Evolutionary conservation across 768 basidiomycete genomes (phyloP).

Genomic region (Auriculariales sp.): DNA sequence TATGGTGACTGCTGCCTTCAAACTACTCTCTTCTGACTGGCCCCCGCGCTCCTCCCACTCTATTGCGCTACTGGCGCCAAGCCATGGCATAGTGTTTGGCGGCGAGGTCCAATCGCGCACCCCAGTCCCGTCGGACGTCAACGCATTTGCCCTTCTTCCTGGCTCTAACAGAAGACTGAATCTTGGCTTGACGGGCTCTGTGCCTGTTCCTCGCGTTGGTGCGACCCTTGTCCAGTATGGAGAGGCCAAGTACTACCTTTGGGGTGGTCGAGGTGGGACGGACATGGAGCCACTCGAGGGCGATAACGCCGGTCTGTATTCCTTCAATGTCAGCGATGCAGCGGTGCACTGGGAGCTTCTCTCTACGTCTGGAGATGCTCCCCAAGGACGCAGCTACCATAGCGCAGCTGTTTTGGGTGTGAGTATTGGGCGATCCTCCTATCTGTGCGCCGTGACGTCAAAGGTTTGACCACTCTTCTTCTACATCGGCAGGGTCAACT

Average conservation of each 20-base stretch:
- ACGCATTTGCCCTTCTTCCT: conserved; percentile 13
- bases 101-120: conserved; percentile 29
- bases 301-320: conserved; percentile 18
- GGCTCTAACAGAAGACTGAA: conserved; percentile 8
- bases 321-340: conserved; percentile 7
- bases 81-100: conserved; percentile 22
- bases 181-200: not conserved
- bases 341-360: conserved; percentile 18
- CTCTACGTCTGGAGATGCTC: conserved; percentile 13
- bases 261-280: conserved; percentile 30
- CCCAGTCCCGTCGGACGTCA: conserved; percentile 20
- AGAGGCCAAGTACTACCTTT: conserved; percentile 20
- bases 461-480: not conserved
- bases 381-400: conserved; percentile 23
- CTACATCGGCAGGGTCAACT: conserved; percentile 21
- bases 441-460: not conserved
- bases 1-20: not conserved
- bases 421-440: conserved; percentile 2
- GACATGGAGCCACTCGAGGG: conserved; percentile 22
- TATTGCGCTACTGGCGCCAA: conserved; percentile 15
- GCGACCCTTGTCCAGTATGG: not conserved
- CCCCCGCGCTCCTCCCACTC: conserved; percentile 28
- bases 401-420: conserved; percentile 17
- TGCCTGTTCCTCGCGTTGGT: conserved; percentile 15
- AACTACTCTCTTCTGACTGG: not conserved